phyloP scores from a whole-genome alignment of 345 rosid genomes.

The Microcos paniculata region DNA sequence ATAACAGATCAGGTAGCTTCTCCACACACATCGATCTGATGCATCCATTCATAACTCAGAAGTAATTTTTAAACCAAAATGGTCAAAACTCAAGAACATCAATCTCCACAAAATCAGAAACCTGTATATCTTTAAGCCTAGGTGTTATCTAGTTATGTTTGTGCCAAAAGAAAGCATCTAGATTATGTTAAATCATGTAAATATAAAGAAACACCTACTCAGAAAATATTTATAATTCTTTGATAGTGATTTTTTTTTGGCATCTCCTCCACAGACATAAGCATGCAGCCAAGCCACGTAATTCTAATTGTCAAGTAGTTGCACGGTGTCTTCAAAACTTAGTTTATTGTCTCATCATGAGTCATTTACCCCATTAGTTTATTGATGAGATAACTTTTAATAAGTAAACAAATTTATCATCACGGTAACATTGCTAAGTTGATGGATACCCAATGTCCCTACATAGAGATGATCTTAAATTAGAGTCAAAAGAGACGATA shows the following conservation, averaged over 20 bases:
- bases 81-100: background rate
- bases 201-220: background rate
- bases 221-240: background rate
- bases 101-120: background rate
- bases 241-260: background rate
- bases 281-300: conserved; percentile 15
- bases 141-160: background rate
- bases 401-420: background rate
- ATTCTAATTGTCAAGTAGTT: background rate
- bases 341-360: background rate
- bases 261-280: conserved; percentile 14
- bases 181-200: background rate
- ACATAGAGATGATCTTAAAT: background rate
- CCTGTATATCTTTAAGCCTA: background rate
- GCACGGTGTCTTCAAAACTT: background rate
- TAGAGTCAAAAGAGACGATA: conserved; percentile 13
- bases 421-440: background rate
- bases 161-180: background rate
- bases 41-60: background rate
- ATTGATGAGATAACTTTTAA: conserved; percentile 2
- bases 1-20: background rate
- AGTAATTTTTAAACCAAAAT: background rate
- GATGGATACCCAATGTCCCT: conserved; percentile 13
- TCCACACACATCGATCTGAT: background rate
- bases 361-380: background rate